These are phyloP conservation scores for Echeveria elegans DNA, from an alignment of 164 flowering plant species.

Conservation along the genomic window DNA sequence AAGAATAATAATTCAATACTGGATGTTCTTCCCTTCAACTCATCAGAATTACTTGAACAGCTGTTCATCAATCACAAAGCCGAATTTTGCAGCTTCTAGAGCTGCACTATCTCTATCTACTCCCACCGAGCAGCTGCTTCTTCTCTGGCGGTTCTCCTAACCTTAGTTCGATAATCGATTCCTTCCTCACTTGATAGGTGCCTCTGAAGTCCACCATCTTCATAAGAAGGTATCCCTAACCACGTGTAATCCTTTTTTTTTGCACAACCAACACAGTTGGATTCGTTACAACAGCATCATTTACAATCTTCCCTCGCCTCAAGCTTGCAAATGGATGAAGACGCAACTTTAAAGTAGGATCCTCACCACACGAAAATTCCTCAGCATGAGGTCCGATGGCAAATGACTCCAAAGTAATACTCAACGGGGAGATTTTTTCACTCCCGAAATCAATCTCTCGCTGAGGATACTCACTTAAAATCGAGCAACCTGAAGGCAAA, in stretches of 20 bases:
- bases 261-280: conserved; percentile 72
- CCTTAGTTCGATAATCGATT: conserved; percentile 80
- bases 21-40: conserved; percentile 19
- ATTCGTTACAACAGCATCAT: conserved; percentile 77
- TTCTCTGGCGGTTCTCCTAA: conserved; percentile 78
- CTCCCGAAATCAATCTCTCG: conserved; percentile 75
- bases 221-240: conserved; percentile 76
- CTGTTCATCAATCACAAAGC: conserved; percentile 48
- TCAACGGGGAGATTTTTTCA: conserved; percentile 71
- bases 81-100: conserved; percentile 57
- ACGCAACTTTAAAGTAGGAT: conserved; percentile 62
- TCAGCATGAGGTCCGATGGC: conserved; percentile 73
- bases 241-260: conserved; percentile 80
- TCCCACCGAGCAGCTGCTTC: conserved; percentile 56
- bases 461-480: conserved; percentile 67
- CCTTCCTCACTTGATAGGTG: conserved; percentile 85
- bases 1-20: background rate
- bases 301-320: conserved; percentile 85
- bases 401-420: conserved; percentile 79
- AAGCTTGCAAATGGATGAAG: conserved; percentile 76
- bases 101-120: conserved; percentile 63
- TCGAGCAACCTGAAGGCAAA: conserved; percentile 73
- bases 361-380: conserved; percentile 90
- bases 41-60: conserved; percentile 20
- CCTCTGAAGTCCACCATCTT: conserved; percentile 28